Evolutionary conservation across 2,329 filamentous ascomycete species (phyloP).

Genomic region (Talaromyces albobiverticillius): DNA sequence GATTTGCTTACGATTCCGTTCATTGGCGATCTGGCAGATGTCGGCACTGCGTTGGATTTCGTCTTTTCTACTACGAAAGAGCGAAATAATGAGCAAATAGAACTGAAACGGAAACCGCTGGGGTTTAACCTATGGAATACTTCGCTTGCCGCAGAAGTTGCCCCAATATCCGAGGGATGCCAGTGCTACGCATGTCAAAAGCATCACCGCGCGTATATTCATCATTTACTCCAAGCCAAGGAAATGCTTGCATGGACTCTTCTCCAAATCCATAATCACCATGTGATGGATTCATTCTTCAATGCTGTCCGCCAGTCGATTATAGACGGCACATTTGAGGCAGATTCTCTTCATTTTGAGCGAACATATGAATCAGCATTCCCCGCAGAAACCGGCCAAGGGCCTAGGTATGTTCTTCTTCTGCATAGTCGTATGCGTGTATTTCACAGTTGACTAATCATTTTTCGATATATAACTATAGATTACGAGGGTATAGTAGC

Average conservation of each 20-base stretch:
- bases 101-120: conserved; percentile 46
- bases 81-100: conserved; percentile 13
- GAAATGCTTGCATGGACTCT: conserved; percentile 97
- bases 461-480: conserved; percentile 21
- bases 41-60: conserved; percentile 81
- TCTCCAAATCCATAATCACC: conserved; percentile 87
- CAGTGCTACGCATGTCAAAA: conserved; percentile 77
- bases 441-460: neutral
- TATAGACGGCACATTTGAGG: conserved; percentile 51
- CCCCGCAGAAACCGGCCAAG: conserved; percentile 70
- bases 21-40: conserved; percentile 70
- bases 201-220: conserved; percentile 83
- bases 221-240: conserved; percentile 82
- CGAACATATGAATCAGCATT: conserved; percentile 66
- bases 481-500: conserved; percentile 76
- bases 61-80: conserved; percentile 57
- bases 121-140: conserved; percentile 76
- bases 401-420: conserved; percentile 59
- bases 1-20: conserved; percentile 80
- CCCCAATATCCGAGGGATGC: conserved; percentile 64
- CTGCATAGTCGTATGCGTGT: no score
- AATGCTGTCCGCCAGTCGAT: conserved; percentile 65
- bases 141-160: conserved; percentile 59
- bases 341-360: conserved; percentile 60
- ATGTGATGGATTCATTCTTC: conserved; percentile 72